Evolutionary conservation across 768 basidiomycete species (phyloP).

Genomic region (Hygrocybe coccinea): DNA sequence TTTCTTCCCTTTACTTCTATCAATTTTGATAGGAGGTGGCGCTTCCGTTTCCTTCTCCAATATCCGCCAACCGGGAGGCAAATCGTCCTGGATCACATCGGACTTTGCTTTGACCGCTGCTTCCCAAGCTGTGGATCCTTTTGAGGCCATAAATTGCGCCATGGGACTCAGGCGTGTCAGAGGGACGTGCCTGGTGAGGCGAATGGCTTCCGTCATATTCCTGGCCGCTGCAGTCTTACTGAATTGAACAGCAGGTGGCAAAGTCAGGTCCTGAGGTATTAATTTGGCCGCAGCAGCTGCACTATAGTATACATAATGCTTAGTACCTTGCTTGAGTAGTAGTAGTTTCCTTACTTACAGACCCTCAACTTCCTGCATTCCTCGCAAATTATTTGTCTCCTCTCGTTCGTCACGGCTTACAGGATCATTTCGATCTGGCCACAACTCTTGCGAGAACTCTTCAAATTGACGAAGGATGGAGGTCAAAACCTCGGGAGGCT

Average conservation of each 20-base stretch:
- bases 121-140: conserved; percentile 76
- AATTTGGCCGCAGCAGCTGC: conserved; percentile 37
- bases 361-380: conserved; percentile 47
- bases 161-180: conserved; percentile 59
- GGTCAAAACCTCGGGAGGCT: conserved; percentile 69
- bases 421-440: conserved; percentile 32
- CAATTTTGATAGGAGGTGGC: conserved; percentile 10
- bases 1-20: conserved; percentile 37
- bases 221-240: conserved; percentile 53
- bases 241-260: conserved; percentile 49
- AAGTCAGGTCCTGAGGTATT: conserved; percentile 45
- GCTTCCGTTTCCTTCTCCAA: conserved; percentile 51
- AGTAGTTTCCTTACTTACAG: conserved; percentile 47
- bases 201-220: conserved; percentile 55
- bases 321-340: background rate
- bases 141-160: conserved; percentile 61
- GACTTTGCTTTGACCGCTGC: conserved; percentile 53
- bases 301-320: conserved; percentile 27
- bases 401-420: conserved; percentile 13
- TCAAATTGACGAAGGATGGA: conserved; percentile 52
- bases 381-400: conserved; percentile 36
- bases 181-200: conserved; percentile 56
- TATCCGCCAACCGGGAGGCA: conserved; percentile 69
- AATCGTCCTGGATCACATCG: conserved; percentile 48
- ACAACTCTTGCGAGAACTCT: conserved; percentile 48